phyloP scores from a whole-genome alignment of 257 asterid species.

The Cordia subcordata region DNA sequence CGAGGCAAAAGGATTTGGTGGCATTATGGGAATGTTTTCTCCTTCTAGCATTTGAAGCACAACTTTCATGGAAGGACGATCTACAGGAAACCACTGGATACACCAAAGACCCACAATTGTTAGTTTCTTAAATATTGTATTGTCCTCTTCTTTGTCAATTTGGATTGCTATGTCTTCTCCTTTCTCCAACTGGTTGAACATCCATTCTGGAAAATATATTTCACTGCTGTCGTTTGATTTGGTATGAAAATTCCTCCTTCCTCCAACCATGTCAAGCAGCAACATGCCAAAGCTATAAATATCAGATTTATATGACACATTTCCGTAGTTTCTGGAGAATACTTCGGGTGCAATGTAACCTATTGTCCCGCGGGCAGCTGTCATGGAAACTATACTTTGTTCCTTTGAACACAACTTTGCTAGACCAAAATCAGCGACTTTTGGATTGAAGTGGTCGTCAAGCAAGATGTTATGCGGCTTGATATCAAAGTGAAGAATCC shows the following conservation, averaged over 20 bases:
- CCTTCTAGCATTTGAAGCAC: conserved; percentile 72
- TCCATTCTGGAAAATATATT: conserved; percentile 70
- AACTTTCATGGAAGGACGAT: conserved; percentile 63
- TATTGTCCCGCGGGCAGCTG: conserved; percentile 68
- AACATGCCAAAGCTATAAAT: conserved; percentile 71
- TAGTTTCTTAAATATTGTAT: conserved; percentile 42
- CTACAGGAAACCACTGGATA: conserved; percentile 76
- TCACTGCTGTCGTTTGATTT: conserved; percentile 30
- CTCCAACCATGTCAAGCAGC: conserved; percentile 69
- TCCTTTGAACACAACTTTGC: conserved; percentile 70
- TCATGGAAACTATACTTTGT: conserved; percentile 54
- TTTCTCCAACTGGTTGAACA: conserved; percentile 67
- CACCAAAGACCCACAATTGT: conserved; percentile 79
- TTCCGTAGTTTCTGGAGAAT: conserved; percentile 71
- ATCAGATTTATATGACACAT: conserved; percentile 63
- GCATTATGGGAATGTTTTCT: conserved; percentile 52
- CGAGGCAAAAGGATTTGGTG: conserved; percentile 66
- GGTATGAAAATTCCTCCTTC: conserved; percentile 33
- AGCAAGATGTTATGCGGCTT: conserved; percentile 65
- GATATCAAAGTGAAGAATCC: conserved; percentile 69
- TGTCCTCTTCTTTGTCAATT: conserved; percentile 45
- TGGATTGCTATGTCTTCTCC: conserved; percentile 50
- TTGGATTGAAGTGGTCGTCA: conserved; percentile 57
- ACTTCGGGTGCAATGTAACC: conserved; percentile 83
- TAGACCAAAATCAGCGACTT: conserved; percentile 69